Evolutionary conservation across 2,329 filamentous ascomycete genomes (phyloP).

Genomic region (Furcasterigmium sp.): DNA sequence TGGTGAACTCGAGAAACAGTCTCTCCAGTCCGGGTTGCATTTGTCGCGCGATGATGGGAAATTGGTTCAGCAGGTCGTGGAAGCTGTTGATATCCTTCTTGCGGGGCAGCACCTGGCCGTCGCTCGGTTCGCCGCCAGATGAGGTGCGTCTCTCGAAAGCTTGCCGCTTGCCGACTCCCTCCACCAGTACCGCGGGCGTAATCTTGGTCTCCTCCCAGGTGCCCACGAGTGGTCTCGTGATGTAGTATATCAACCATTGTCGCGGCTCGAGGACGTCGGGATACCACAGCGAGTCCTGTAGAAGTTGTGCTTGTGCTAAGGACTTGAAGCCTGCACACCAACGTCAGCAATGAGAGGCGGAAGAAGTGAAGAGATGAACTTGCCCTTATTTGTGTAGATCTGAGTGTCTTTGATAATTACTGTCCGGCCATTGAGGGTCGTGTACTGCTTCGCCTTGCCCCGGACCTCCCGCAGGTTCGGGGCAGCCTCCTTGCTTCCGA

Average conservation of each 20-base stretch:
- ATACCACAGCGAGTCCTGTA: constrained; percentile 83
- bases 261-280: constrained; percentile 83
- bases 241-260: constrained; percentile 96
- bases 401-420: constrained; percentile 91
- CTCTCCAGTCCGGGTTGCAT: constrained; percentile 91
- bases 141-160: constrained; percentile 29
- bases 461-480: constrained; percentile 77
- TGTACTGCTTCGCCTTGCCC: constrained; percentile 90
- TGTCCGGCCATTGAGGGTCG: constrained; percentile 86
- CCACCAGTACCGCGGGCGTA: constrained; percentile 56
- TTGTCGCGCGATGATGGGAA: constrained; percentile 92
- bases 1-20: constrained; percentile 83
- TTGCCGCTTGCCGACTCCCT: constrained; percentile 32
- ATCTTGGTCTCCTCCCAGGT: constrained; percentile 73
- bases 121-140: constrained; percentile 31
- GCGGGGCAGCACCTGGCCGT: constrained; percentile 44
- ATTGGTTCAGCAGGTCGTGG: constrained; percentile 81
- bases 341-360: too few relatives aligned
- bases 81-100: constrained; percentile 94
- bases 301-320: constrained; percentile 80
- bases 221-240: constrained; percentile 82
- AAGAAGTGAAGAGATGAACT: too few relatives aligned
- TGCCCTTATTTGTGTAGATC: constrained; percentile 95
- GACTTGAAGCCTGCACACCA: constrained; percentile 74
- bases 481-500: constrained; percentile 49